Percentiles rank a stretch among this genome's conserved stretches.
Evolutionary conservation across 2,329 filamentous ascomycete species (phyloP).

Genomic region (Ceratocystis diversiconidia): DNA sequence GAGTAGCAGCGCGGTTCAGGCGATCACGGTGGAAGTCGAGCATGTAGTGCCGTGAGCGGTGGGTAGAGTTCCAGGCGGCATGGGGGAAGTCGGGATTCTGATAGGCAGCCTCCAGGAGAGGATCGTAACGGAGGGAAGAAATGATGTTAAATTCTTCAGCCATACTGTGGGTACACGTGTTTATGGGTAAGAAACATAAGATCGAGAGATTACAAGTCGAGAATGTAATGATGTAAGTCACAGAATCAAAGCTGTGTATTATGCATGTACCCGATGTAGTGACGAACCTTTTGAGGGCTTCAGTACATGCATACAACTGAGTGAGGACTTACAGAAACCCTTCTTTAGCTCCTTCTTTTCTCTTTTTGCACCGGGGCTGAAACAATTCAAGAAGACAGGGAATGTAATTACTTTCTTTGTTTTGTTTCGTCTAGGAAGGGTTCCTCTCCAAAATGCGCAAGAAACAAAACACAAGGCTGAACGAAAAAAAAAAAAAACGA

Average conservation of each 20-base stretch:
- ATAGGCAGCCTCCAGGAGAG: conserved; percentile 34
- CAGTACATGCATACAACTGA: background rate
- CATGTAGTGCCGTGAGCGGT: conserved; percentile 58
- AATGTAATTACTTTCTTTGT: background rate
- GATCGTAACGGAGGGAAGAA: conserved; percentile 60
- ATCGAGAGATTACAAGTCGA: background rate
- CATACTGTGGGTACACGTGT: conserved; percentile 22
- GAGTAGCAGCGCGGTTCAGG: conserved; percentile 47
- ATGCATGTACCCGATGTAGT: background rate
- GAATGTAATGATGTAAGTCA: background rate
- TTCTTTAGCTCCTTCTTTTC: no score
- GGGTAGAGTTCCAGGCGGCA: conserved; percentile 38
- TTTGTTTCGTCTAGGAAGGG: background rate
- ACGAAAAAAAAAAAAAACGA: background rate
- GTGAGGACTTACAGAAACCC: no score
- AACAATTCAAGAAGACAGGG: background rate
- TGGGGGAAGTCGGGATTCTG: conserved; percentile 27
- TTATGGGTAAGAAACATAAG: background rate
- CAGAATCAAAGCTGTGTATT: background rate
- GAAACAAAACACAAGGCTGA: background rate
- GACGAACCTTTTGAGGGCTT: background rate
- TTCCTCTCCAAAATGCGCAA: background rate
- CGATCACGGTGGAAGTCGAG: conserved; percentile 65
- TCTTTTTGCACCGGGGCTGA: no score
- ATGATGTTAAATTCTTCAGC: conserved; percentile 45